A percentile compares a stretch with the other conserved stretches of the same genome.
Conservation (phyloP, 192 early-diverging fungal species). For the Podila verticillata region DNA sequence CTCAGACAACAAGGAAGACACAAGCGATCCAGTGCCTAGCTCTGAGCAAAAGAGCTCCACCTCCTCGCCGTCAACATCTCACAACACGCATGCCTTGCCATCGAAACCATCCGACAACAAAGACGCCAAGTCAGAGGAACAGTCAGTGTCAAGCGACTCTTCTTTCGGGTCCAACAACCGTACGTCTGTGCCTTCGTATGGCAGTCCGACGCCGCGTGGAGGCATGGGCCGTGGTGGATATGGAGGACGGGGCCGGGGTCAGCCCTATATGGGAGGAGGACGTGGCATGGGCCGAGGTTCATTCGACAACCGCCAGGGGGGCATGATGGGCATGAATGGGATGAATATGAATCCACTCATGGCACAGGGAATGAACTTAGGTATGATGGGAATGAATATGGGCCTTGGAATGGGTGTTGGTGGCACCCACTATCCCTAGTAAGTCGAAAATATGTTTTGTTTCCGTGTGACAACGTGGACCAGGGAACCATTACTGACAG, state of each 20-base stretch:
- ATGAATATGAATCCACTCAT: slow-evolving; percentile 5
- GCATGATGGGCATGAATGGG: slow-evolving; percentile 6
- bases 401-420: neutral
- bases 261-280: slow-evolving; percentile 4
- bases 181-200: neutral
- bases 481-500: no score
- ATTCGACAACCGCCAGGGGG: slow-evolving; percentile 4
- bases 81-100: no score
- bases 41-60: neutral
- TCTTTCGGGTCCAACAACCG: no score
- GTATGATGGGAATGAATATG: slow-evolving; percentile 16
- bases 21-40: neutral
- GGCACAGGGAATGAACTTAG: slow-evolving; percentile 6
- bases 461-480: neutral
- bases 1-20: neutral
- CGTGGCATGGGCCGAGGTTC: slow-evolving; percentile 13
- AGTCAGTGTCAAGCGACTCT: no score
- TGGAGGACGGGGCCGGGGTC: slow-evolving; percentile 5
- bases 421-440: neutral
- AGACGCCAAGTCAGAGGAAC: no score
- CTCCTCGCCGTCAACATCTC: no score
- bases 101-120: no score
- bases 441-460: neutral
- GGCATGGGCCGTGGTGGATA: slow-evolving; percentile 2
- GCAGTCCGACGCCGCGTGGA: neutral